Evolutionary conservation across 768 basidiomycete species (phyloP).

Genomic region (Suillus sp.): DNA sequence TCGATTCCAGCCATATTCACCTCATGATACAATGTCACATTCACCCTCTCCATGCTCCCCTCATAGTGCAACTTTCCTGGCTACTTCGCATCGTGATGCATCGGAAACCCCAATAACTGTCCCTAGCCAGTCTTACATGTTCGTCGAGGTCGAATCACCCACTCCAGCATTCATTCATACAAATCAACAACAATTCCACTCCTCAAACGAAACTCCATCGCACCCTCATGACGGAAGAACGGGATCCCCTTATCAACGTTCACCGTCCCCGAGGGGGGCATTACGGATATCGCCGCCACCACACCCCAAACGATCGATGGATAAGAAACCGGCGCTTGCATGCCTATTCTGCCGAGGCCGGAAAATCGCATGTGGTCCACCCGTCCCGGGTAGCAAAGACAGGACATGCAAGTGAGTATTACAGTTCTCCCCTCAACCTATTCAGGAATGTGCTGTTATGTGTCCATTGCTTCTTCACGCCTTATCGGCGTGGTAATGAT

Average conservation of each 20-base stretch:
- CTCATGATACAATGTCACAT: constrained; percentile 19
- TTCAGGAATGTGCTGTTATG: constrained; percentile 7
- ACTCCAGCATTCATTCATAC: constrained; percentile 18
- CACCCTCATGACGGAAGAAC: constrained; percentile 20
- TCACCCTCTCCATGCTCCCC: constrained; percentile 20
- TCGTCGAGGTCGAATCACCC: constrained; percentile 18
- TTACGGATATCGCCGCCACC: constrained; percentile 26
- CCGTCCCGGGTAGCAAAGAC: constrained; percentile 51
- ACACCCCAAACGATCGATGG: constrained; percentile 28
- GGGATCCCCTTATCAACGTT: constrained; percentile 22
- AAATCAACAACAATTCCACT: constrained; percentile 16
- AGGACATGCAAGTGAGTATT: constrained; percentile 66
- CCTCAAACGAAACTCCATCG: constrained; percentile 16
- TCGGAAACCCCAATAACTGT: constrained; percentile 25
- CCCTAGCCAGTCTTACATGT: constrained; percentile 24
- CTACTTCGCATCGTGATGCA: constrained; percentile 17
- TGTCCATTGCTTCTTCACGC: constrained; percentile 11
- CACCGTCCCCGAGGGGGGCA: constrained; percentile 27
- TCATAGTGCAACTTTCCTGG: constrained; percentile 16
- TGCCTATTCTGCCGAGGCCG: constrained; percentile 68
- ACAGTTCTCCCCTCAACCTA: neutral
- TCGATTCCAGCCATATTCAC: constrained; percentile 20
- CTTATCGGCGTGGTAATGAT: constrained; percentile 15
- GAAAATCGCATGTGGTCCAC: constrained; percentile 71
- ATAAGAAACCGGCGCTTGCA: constrained; percentile 63